Evolutionary conservation across 2,329 filamentous ascomycete genomes (phyloP).

Genomic region (Stachybotrys elegans): DNA sequence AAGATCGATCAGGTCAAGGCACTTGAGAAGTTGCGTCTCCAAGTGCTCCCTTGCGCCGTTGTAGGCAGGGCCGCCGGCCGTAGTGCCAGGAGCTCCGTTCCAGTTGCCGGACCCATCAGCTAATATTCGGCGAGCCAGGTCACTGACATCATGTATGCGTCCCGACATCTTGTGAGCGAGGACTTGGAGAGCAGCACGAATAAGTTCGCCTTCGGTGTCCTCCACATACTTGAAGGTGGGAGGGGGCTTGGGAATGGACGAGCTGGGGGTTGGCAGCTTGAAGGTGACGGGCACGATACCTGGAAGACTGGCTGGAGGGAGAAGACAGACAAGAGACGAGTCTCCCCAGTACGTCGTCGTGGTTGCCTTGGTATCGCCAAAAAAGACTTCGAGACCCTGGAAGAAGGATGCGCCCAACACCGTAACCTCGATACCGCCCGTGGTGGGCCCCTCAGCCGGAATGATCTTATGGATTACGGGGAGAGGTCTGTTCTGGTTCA

Average conservation of each 20-base stretch:
- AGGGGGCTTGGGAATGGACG: slow-evolving; percentile 34
- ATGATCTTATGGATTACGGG: slow-evolving; percentile 77
- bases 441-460: slow-evolving; percentile 74
- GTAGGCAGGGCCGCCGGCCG: slow-evolving; percentile 32
- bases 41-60: slow-evolving; percentile 46
- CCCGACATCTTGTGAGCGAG: slow-evolving; percentile 61
- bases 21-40: slow-evolving; percentile 64
- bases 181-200: slow-evolving; percentile 62
- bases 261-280: slow-evolving; percentile 42
- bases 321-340: slow-evolving; percentile 71
- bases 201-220: slow-evolving; percentile 63
- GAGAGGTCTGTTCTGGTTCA: slow-evolving; percentile 40
- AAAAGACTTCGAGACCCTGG: slow-evolving; percentile 74
- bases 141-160: slow-evolving; percentile 54
- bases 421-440: slow-evolving; percentile 82
- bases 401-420: slow-evolving; percentile 77
- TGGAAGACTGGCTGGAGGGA: slow-evolving; percentile 64
- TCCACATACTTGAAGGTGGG: slow-evolving; percentile 69
- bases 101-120: slow-evolving; percentile 40
- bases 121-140: slow-evolving; percentile 58
- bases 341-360: slow-evolving; percentile 79
- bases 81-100: slow-evolving; percentile 42
- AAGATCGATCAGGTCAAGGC: slow-evolving; percentile 73
- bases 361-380: slow-evolving; percentile 60
- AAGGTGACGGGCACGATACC: slow-evolving; percentile 70